Percentiles rank a stretch among this genome's conserved stretches.
Evolutionary conservation across 345 rosid genomes (phyloP).

Genomic region (Eucalyptus victrix): DNA sequence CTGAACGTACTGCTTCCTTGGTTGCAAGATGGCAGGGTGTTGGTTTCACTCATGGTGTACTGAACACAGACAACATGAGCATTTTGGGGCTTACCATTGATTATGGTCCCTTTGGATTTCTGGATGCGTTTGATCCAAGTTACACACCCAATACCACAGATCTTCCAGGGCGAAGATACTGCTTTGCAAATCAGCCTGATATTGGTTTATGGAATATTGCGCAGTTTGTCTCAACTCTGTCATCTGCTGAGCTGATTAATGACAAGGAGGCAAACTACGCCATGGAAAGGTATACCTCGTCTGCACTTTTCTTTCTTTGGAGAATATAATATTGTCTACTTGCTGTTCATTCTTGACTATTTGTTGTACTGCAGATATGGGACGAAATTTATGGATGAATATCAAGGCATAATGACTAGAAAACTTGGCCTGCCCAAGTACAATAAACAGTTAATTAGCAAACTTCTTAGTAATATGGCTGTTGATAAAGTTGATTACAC

Average conservation of each 20-base stretch:
- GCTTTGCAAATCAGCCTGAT: slow-evolving; percentile 97
- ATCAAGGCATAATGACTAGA: slow-evolving; percentile 79
- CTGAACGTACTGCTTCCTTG: slow-evolving; percentile 83
- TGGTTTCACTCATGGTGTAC: slow-evolving; percentile 96
- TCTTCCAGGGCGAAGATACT: slow-evolving; percentile 94
- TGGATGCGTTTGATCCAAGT: slow-evolving; percentile 98
- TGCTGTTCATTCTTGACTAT: not conserved
- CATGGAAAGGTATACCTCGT: slow-evolving; percentile 68
- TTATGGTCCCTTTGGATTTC: slow-evolving; percentile 97
- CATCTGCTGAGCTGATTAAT: slow-evolving; percentile 61
- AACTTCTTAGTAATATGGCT: slow-evolving; percentile 87
- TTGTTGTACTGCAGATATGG: slow-evolving; percentile 53
- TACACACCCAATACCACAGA: slow-evolving; percentile 96
- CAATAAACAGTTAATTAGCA: slow-evolving; percentile 72
- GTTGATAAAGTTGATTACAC: slow-evolving; percentile 98
- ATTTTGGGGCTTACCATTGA: slow-evolving; percentile 90
- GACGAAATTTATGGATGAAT: slow-evolving; percentile 90
- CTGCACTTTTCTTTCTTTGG: not conserved
- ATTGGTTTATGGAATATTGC: slow-evolving; percentile 90
- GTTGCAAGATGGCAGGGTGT: slow-evolving; percentile 95
- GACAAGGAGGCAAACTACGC: slow-evolving; percentile 82
- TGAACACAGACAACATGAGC: slow-evolving; percentile 99
- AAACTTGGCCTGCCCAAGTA: slow-evolving; percentile 93
- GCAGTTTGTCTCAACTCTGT: slow-evolving; percentile 61
- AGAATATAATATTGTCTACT: not conserved